Base-by-base conservation (phyloP, 306 rosid genomes). In the Lagenaria siceraria region DNA sequence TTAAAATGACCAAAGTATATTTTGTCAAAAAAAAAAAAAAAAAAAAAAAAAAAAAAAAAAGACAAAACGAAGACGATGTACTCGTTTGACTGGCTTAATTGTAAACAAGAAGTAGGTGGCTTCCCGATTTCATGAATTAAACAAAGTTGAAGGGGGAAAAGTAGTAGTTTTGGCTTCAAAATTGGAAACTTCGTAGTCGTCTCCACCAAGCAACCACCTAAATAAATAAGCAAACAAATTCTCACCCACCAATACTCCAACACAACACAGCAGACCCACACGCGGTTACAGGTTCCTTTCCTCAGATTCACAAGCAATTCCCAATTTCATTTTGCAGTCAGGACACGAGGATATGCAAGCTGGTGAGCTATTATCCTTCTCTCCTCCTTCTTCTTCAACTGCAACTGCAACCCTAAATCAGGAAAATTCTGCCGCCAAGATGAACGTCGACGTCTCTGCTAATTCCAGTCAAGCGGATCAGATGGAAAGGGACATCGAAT, bases 351-450 rank as follows among this genome's bases (percentile, higher is more conserved):
- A 69, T 9, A 69, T 69, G 75, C 35, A 69, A 21, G 54, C 31
- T 21, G 19, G 4, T 69, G 75, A 40, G 54, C 18, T 69, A 42
- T 19, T 69, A 38, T 69, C 33, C 19, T 69, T 33, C 75, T 35
- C 72, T 18, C 11, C 35, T 5, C 12, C 53, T 13, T 42, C 52
- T 40, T 36, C 25, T 70, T 77, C 89, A 2, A 74, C 60, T 17
- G 36, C 89, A 2, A 74, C 60, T 17, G 36, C 81, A n/a, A 76
- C 82, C 69, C 21, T 61, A 31, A 3, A 14, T 60, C 77, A 54
- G 14, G 42, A 72, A 13, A 88, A 89, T 81, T 90, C 91, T 36
- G 3, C 53, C 1, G 60, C 79, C 0, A 83, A 82, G 64, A 85
- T 89, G 40, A 75, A 25, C 62, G 25, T 24, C 22, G 52, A 35